Percentiles rank a stretch among this genome's conserved stretches.
phyloP scores from a whole-genome alignment of 768 basidiomycete species.

The Fibroporia radiculosa region DNA sequence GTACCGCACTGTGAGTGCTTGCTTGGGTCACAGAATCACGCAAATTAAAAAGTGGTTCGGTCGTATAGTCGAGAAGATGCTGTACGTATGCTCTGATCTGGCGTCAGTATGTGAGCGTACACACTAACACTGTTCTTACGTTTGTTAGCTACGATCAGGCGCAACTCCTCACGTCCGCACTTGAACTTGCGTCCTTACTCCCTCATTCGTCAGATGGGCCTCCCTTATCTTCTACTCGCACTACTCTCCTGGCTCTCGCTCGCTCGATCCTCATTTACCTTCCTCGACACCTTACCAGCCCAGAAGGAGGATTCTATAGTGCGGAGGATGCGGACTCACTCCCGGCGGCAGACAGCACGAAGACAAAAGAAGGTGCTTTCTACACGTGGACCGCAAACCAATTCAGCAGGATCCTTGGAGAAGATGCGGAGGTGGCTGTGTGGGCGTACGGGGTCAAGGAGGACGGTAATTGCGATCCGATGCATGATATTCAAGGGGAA shows the following conservation, averaged over 20 bases:
- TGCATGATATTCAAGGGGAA: conserved; percentile 31
- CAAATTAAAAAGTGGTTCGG: not conserved
- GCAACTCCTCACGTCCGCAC: conserved; percentile 22
- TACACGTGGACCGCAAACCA: conserved; percentile 29
- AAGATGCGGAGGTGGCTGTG: conserved; percentile 22
- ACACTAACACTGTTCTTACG: no score
- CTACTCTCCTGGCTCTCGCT: not conserved
- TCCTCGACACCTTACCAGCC: conserved; percentile 25
- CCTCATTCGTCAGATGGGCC: conserved; percentile 6
- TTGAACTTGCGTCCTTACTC: conserved; percentile 17
- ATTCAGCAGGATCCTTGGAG: conserved; percentile 25
- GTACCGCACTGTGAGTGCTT: conserved; percentile 30
- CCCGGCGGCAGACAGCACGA: conserved; percentile 18
- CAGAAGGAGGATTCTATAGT: conserved; percentile 29
- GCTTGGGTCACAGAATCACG: not conserved
- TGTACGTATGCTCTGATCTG: no score
- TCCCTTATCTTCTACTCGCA: conserved; percentile 1
- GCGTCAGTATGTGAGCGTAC: no score
- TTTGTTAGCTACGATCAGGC: conserved; percentile 30
- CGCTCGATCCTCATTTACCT: conserved; percentile 21
- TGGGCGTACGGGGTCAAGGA: conserved; percentile 26
- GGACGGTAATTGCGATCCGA: conserved; percentile 29
- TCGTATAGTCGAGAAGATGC: conserved; percentile 28
- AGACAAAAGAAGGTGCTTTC: conserved; percentile 30
- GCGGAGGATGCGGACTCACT: conserved; percentile 36